These are phyloP conservation scores for Ceratonia siliqua DNA, from an alignment of 306 rosid species.

Conservation along the genomic window DNA sequence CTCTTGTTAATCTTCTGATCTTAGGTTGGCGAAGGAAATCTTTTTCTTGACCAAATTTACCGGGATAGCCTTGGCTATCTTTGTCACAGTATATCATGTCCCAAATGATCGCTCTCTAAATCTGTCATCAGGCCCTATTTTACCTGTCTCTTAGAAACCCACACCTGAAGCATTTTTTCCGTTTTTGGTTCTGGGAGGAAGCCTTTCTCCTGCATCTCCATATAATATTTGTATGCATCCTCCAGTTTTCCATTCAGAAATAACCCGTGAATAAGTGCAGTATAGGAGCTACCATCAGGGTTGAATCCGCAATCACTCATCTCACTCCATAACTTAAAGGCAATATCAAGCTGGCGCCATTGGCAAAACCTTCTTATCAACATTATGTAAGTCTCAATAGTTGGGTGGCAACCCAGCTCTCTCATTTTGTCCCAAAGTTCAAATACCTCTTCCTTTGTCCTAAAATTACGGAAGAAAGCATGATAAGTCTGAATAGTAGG, in stretches of 20 bases:
- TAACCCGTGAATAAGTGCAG: slow-evolving; percentile 85
- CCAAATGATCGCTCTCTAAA: slow-evolving; percentile 38
- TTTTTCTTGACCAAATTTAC: slow-evolving; percentile 47
- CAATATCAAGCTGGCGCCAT: slow-evolving; percentile 79
- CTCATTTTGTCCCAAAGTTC: slow-evolving; percentile 66
- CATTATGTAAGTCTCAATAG: slow-evolving; percentile 77
- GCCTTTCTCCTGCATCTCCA: slow-evolving; percentile 82
- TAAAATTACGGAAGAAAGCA: slow-evolving; percentile 68
- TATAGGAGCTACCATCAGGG: slow-evolving; percentile 85
- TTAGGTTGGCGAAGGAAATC: slow-evolving; percentile 65
- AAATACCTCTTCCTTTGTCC: slow-evolving; percentile 69
- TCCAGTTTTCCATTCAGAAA: slow-evolving; percentile 78
- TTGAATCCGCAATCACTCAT: slow-evolving; percentile 64
- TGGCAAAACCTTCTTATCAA: slow-evolving; percentile 83
- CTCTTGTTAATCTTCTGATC: slow-evolving; percentile 66
- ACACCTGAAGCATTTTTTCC: slow-evolving; percentile 73
- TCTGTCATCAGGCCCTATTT: slow-evolving; percentile 32
- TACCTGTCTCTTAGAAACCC: slow-evolving; percentile 69
- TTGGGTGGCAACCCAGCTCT: slow-evolving; percentile 64
- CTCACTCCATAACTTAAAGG: slow-evolving; percentile 68
- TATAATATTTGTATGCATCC: slow-evolving; percentile 73
- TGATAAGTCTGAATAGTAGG: slow-evolving; percentile 85
- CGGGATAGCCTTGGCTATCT: slow-evolving; percentile 35
- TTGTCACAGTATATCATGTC: slow-evolving; percentile 29
- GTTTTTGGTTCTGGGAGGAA: slow-evolving; percentile 81